phyloP scores from a whole-genome alignment of 1,284 basidiomycete genomes.

The Stygiomarasmius scandens region DNA sequence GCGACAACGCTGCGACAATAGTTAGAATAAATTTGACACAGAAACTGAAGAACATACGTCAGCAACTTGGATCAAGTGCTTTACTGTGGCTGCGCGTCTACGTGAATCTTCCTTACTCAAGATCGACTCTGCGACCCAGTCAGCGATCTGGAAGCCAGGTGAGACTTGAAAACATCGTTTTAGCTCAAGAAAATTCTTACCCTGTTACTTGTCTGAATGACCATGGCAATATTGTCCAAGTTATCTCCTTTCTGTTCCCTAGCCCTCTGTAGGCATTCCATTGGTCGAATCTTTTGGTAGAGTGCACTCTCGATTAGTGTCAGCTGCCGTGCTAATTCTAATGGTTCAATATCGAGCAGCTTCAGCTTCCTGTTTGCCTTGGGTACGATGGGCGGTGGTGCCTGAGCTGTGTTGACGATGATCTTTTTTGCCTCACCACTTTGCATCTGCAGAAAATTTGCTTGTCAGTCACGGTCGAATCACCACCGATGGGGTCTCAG shows the following conservation, averaged over 20 bases:
- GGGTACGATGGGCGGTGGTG: constrained; percentile 80
- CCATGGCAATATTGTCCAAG: constrained; percentile 83
- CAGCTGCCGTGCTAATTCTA: constrained; percentile 92
- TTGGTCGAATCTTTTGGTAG: constrained; percentile 88
- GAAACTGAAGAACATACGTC: constrained; percentile 58
- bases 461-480: not conserved
- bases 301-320: constrained; percentile 91
- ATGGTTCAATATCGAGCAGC: constrained; percentile 84
- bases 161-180: constrained; percentile 1
- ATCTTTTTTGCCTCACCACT: constrained; percentile 57
- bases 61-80: constrained; percentile 92
- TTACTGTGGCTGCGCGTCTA: constrained; percentile 80
- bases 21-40: constrained; percentile 10
- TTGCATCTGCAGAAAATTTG: constrained; percentile 45
- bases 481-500: not conserved
- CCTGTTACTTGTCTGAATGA: constrained; percentile 92
- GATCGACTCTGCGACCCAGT: constrained; percentile 94
- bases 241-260: constrained; percentile 79
- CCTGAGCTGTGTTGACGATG: constrained; percentile 56
- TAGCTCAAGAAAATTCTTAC: constrained; percentile 42
- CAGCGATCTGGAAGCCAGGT: constrained; percentile 64
- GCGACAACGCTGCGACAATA: constrained; percentile 75
- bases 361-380: constrained; percentile 78
- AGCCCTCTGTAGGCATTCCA: constrained; percentile 88
- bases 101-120: constrained; percentile 86